Percentiles rank a stretch among this genome's conserved stretches.
phyloP scores from a whole-genome alignment of 106 monocot species.

The Dendrobium chrysotoxum region DNA sequence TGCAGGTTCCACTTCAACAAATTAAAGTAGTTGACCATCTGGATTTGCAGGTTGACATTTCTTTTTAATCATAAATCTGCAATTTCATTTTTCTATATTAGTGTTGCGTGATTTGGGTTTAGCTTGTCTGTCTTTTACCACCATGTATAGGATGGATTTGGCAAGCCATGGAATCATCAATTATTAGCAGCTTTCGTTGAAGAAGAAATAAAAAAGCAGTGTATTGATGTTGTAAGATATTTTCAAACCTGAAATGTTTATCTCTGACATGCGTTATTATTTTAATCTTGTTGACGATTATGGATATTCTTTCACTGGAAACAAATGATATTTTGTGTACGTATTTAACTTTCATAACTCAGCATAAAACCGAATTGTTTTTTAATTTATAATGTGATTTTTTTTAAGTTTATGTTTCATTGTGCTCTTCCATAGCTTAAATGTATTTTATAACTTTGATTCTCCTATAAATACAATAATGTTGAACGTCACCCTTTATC shows the following conservation, averaged over 20 bases:
- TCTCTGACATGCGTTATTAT: neutral
- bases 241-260: neutral
- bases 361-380: neutral
- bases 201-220: constrained; percentile 33
- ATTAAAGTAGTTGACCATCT: constrained; percentile 69
- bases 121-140: constrained; percentile 1
- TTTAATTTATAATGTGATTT: no score
- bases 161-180: constrained; percentile 56
- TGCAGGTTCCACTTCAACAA: constrained; percentile 61
- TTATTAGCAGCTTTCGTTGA: constrained; percentile 54
- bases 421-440: no score
- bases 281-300: neutral
- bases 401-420: no score
- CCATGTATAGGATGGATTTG: constrained; percentile 84
- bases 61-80: neutral
- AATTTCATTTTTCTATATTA: neutral
- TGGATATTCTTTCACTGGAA: neutral
- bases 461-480: no score
- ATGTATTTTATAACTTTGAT: no score
- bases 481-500: no score
- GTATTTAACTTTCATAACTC: neutral
- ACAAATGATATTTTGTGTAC: no score
- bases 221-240: constrained; percentile 58
- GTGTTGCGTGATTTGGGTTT: neutral
- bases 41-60: constrained; percentile 53